Evolutionary conservation across 208 protist species (phyloP).

Genomic region (Perkinsela sp.): DNA sequence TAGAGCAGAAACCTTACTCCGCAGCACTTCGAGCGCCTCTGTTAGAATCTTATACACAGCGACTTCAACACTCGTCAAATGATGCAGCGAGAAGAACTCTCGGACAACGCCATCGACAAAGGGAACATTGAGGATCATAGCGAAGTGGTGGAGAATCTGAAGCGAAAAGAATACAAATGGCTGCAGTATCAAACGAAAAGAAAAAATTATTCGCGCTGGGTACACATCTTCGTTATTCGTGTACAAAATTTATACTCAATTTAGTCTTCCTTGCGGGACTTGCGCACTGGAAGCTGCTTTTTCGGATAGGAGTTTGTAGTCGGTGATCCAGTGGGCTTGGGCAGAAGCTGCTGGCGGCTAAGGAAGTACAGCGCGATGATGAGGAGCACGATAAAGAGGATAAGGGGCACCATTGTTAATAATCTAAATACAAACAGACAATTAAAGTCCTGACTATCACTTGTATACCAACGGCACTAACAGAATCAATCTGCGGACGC

Average conservation of each 20-base stretch:
- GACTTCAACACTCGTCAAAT: not conserved
- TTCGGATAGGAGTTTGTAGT: not conserved
- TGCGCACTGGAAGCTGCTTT: not conserved
- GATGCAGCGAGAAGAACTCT: not conserved
- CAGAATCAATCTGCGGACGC: not conserved
- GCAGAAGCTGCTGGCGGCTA: not conserved
- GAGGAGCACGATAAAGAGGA: not conserved
- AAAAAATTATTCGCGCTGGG: no score
- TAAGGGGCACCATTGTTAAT: not conserved
- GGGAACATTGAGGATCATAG: not conserved
- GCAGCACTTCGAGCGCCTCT: not conserved
- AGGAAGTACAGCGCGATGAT: not conserved
- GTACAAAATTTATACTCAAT: no score
- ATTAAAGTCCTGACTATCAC: no score
- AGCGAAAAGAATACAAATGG: no score
- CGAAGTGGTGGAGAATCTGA: not conserved
- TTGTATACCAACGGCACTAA: not conserved
- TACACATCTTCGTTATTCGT: no score
- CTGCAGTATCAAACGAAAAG: not conserved
- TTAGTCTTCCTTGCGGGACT: not conserved
- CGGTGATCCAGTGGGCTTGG: no score
- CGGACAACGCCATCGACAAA: not conserved
- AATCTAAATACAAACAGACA: no score
- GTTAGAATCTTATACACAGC: not conserved
- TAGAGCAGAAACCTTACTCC: not conserved